These are phyloP conservation scores for Aspergillus biplanus DNA, from an alignment of 495 filamentous ascomycete species.

Conservation along the genomic window DNA sequence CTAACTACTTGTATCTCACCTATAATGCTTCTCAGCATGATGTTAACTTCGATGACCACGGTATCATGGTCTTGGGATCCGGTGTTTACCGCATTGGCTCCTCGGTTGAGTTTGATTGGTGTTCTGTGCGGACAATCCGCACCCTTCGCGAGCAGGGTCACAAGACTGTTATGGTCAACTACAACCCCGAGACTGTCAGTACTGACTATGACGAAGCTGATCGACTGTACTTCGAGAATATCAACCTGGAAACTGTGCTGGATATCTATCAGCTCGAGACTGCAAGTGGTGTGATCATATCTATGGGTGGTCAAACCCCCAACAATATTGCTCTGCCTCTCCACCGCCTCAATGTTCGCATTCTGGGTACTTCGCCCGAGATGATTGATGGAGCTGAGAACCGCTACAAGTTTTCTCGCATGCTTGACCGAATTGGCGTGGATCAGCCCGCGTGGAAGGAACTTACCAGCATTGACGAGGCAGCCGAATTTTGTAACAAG, in stretches of 20 bases:
- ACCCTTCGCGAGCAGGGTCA: constrained; percentile 84
- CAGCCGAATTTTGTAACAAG: constrained; percentile 80
- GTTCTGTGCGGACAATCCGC: constrained; percentile 93
- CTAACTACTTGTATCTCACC: constrained; percentile 96
- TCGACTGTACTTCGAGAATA: constrained; percentile 95
- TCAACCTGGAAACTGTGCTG: constrained; percentile 89
- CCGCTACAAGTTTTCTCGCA: constrained; percentile 97
- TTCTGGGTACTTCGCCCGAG: constrained; percentile 93
- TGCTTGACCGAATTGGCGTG: constrained; percentile 90
- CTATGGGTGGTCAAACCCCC: constrained; percentile 97
- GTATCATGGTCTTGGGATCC: constrained; percentile 94
- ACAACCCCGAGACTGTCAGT: constrained; percentile 91
- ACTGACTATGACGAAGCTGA: constrained; percentile 98
- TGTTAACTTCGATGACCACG: constrained; percentile 80
- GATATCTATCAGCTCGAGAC: constrained; percentile 94
- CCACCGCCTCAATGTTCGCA: constrained; percentile 84
- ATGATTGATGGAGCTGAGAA: constrained; percentile 99
- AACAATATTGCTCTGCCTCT: constrained; percentile 97
- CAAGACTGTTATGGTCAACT: constrained; percentile 99
- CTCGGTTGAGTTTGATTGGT: constrained; percentile 99
- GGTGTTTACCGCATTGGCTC: constrained; percentile 98
- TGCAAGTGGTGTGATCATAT: constrained; percentile 89
- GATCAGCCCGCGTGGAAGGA: constrained; percentile 99
- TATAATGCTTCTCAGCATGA: constrained; percentile 93
- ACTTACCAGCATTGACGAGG: constrained; percentile 86